Evolutionary conservation across 164 flowering plant species (phyloP).

Genomic region (Tetrastigma voinierianum): DNA sequence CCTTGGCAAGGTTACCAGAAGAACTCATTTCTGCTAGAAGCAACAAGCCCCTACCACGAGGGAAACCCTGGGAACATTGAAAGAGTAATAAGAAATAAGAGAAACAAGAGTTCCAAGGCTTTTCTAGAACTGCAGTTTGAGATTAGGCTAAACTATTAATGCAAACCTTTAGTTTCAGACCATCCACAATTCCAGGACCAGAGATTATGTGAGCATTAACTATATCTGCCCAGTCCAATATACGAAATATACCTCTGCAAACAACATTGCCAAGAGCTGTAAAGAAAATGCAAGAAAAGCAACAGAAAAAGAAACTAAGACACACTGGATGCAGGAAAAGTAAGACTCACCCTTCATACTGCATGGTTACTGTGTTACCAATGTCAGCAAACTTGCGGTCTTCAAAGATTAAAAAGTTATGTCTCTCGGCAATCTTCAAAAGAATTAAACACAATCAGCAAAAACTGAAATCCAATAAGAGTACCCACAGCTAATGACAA

Average conservation of each 20-base stretch:
- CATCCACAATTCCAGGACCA: conserved; percentile 97
- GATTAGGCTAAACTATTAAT: background rate
- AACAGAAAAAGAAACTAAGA: background rate
- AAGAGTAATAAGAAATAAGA: background rate
- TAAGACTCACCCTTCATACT: conserved; percentile 82
- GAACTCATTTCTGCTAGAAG: conserved; percentile 99
- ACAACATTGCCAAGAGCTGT: conserved; percentile 1
- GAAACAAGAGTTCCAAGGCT: background rate
- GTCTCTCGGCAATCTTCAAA: conserved; percentile 82
- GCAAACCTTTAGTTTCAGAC: conserved; percentile 81
- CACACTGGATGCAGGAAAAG: background rate
- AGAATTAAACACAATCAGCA: conserved; percentile 14
- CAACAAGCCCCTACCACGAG: conserved; percentile 86
- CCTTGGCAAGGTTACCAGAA: conserved; percentile 89
- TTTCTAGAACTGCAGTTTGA: background rate
- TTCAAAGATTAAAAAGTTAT: conserved; percentile 91
- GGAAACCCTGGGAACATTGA: conserved; percentile 61
- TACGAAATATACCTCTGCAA: conserved; percentile 77
- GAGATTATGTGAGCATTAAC: conserved; percentile 90
- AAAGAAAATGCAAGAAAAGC: background rate
- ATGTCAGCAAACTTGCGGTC: conserved; percentile 99
- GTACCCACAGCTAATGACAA: too few species aligned
- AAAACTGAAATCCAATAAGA: background rate
- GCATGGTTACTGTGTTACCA: conserved; percentile 98
- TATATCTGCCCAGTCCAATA: conserved; percentile 98